Evolutionary conservation across 805 yeast genomes (phyloP), one percentile per base, ranked within the genome.

Genomic region (Trichomonascus vanleenenianus): DNA sequence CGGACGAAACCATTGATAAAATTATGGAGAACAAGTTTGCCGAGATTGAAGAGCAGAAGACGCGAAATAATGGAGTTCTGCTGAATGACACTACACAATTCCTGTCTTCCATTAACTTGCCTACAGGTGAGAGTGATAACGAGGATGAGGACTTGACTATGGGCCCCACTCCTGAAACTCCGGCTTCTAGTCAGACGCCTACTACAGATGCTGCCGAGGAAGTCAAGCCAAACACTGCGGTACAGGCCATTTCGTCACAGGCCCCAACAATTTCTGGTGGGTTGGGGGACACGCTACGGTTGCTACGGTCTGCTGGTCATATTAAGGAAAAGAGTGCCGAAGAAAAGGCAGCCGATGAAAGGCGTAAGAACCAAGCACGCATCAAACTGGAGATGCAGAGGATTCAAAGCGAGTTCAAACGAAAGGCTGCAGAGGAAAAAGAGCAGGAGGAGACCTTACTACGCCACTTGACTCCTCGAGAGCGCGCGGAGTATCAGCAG

Each of bases 271-370:
- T 59, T 1, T 46, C 50, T 10, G 56, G 59, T 30, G 72, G 74
- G 2, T 46, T 70, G 18, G 69, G 72, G 1, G 63, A 61, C 2
- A 60, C 72, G 2, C 56, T 73, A 16, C 55, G 54, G 36, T 46
- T 67, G 32, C 57, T 72, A 6, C 57, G 60, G 30, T 41, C 52
- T 7, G 53, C 57, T 12, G 67, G 68, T 1, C 48, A 56, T 19
- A 31, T 63, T 20, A 54, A 58, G 38, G 42, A 51, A 33, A 50
- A 47, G 31, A 22, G 7, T 8, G 27, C 27, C 8, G 59, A 51
- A 16, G 61, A 58, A 33, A 39, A 39, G 3, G 57, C 52, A 20
- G 41, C 52, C 7, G 58, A 50, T 36, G 46, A 48, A 33, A 46
- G 45, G 41, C 51, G 51, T n/a, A 47, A 46, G 39, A 53, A 50